Evolutionary conservation across 176 grass and related monocot genomes (phyloP).

Genomic region (Rhipidocladum racemiflorum): DNA sequence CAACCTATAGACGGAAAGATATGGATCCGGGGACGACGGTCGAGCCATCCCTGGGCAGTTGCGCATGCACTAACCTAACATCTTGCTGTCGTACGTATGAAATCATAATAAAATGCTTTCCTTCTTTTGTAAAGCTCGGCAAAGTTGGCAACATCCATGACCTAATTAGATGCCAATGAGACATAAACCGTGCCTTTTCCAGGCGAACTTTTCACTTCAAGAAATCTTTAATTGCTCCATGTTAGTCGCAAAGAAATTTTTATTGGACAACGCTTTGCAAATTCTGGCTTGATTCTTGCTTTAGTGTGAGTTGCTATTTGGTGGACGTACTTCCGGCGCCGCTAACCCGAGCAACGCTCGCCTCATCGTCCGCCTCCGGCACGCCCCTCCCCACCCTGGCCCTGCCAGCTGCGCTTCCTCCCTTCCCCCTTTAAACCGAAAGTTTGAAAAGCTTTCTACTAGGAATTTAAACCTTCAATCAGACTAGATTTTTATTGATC

Average conservation of each 20-base stretch:
- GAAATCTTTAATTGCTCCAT: not conserved
- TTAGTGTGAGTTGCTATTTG: not conserved
- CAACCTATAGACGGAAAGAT: conserved; percentile 27
- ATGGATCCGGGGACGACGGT: not conserved
- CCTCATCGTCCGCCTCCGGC: too few species aligned
- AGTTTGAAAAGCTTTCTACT: too few species aligned
- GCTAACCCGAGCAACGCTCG: too few species aligned
- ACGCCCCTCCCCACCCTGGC: too few species aligned
- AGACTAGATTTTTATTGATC: not conserved
- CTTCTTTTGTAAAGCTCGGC: conserved; percentile 32
- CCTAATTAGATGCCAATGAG: conserved; percentile 40
- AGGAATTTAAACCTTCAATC: not conserved
- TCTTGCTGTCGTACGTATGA: conserved; percentile 11
- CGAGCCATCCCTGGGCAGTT: not conserved
- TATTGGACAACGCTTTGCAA: not conserved
- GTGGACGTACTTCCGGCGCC: not conserved
- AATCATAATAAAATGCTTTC: conserved; percentile 11
- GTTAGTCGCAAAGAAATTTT: not conserved
- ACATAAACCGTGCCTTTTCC: conserved; percentile 11
- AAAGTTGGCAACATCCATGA: conserved; percentile 24
- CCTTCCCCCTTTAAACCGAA: too few species aligned
- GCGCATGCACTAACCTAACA: conserved; percentile 20
- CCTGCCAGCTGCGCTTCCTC: not conserved
- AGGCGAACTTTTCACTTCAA: not conserved
- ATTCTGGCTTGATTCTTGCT: not conserved